Evolutionary conservation across 371 early-diverging fungal genomes (phyloP).

Genomic region (Capillidium rhysosporum): DNA sequence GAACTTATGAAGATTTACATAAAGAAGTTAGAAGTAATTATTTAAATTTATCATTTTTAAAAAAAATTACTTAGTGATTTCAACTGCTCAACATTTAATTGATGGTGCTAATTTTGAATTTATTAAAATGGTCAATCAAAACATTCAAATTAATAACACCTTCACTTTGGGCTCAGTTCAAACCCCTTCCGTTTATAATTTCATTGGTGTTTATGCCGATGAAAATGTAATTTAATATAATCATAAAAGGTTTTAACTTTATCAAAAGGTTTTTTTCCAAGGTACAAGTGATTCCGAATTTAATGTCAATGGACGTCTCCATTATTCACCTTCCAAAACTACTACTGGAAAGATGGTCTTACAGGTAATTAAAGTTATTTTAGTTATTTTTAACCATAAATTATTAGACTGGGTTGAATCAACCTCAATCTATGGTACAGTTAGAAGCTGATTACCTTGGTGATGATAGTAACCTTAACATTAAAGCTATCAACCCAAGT

Average conservation of each 20-base stretch:
- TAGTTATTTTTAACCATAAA: no score
- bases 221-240: conserved; percentile 14
- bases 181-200: conserved; percentile 74
- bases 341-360: conserved; percentile 57
- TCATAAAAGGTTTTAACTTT: background rate
- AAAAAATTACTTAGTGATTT: conserved; percentile 32
- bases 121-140: conserved; percentile 67
- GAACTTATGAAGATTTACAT: conserved; percentile 67
- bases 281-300: conserved; percentile 86
- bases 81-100: conserved; percentile 62
- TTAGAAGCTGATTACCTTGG: conserved; percentile 83
- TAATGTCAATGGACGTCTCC: conserved; percentile 42
- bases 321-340: conserved; percentile 35
- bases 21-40: conserved; percentile 60
- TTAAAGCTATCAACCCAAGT: conserved; percentile 90
- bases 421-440: conserved; percentile 73
- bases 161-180: conserved; percentile 71
- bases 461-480: conserved; percentile 58
- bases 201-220: conserved; percentile 25
- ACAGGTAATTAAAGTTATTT: conserved; percentile 25
- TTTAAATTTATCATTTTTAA: no score
- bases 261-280: conserved; percentile 43
- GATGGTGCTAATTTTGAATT: conserved; percentile 92
- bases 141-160: conserved; percentile 86
- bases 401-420: conserved; percentile 2